phyloP scores from a whole-genome alignment of 192 early-diverging fungal genomes.

The Haplosporangium gracile region DNA sequence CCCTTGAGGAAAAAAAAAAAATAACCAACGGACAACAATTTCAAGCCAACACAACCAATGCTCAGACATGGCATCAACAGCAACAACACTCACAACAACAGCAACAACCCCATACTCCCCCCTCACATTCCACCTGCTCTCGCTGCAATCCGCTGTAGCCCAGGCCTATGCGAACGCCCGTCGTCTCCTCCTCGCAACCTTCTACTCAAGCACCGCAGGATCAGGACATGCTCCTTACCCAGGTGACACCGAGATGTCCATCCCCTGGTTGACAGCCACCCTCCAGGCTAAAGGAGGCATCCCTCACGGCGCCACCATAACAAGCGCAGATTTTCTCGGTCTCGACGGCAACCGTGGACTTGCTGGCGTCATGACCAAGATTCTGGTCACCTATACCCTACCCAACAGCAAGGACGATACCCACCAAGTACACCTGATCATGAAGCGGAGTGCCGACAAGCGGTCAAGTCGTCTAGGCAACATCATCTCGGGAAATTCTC shows the following conservation, averaged over 20 bases:
- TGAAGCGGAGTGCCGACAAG: conserved; percentile 33
- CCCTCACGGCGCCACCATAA: conserved; percentile 13
- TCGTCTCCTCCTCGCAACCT: conserved; percentile 1
- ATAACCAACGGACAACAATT: neutral
- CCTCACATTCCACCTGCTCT: conserved; percentile 19
- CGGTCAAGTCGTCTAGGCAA: conserved; percentile 10
- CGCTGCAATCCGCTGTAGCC: conserved; percentile 25
- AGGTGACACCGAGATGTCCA: conserved; percentile 36
- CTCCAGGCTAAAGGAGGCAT: conserved; percentile 10
- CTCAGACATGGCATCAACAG: conserved; percentile 1
- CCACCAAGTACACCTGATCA: conserved; percentile 27
- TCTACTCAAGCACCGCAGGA: conserved; percentile 12
- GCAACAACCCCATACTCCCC: conserved; percentile 4
- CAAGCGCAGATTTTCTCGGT: conserved; percentile 20
- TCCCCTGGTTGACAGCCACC: conserved; percentile 24
- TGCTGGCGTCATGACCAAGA: conserved; percentile 34
- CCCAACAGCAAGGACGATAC: neutral
- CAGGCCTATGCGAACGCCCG: conserved; percentile 31
- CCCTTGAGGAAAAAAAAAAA: neutral
- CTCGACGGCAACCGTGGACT: conserved; percentile 42
- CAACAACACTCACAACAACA: neutral
- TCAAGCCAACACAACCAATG: neutral
- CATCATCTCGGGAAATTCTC: conserved; percentile 29
- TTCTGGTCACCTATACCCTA: conserved; percentile 22
- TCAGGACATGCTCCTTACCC: conserved; percentile 34